Evolutionary conservation across 345 rosid genomes (phyloP).

Genomic region (Hypericum androsaemum): DNA sequence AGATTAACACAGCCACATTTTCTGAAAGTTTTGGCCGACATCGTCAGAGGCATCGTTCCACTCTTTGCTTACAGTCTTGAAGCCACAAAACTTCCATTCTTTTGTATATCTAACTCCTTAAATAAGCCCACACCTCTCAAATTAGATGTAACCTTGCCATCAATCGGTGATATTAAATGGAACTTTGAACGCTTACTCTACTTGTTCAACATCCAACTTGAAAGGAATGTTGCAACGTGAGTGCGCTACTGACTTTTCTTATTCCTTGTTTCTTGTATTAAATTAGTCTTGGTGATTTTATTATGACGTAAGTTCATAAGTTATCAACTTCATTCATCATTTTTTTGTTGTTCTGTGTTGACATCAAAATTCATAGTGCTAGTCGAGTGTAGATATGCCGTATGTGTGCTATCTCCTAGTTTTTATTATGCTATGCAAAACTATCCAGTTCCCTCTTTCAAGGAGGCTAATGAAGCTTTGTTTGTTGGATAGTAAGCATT

Average conservation of each 20-base stretch:
- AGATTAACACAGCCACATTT: slow-evolving; percentile 24
- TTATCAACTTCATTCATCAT: too few species aligned
- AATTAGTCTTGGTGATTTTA: too few species aligned
- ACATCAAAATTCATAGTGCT: too few species aligned
- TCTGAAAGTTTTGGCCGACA: slow-evolving; percentile 21
- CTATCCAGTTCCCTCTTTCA: too few species aligned
- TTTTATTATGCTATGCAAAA: too few species aligned
- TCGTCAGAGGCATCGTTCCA: slow-evolving; percentile 31
- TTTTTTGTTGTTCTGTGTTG: too few species aligned
- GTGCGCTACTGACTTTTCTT: slow-evolving; percentile 22
- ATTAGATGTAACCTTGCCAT: slow-evolving; percentile 64
- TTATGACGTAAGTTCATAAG: slow-evolving; percentile 2
- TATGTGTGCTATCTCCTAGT: too few species aligned
- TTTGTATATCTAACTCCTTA: slow-evolving; percentile 72
- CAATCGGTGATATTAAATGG: slow-evolving; percentile 65
- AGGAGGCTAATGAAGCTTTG: too few species aligned
- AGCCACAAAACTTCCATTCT: slow-evolving; percentile 39
- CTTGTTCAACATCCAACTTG: slow-evolving; percentile 77
- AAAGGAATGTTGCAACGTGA: slow-evolving; percentile 89
- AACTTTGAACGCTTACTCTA: slow-evolving; percentile 57
- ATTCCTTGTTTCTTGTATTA: neutral
- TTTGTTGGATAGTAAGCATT: too few species aligned
- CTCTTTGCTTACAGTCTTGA: slow-evolving; percentile 25
- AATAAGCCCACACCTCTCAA: slow-evolving; percentile 69
- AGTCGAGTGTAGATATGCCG: too few species aligned